Evolutionary conservation across 257 asterid genomes (phyloP).

Genomic region (Solanum chiquidenum): DNA sequence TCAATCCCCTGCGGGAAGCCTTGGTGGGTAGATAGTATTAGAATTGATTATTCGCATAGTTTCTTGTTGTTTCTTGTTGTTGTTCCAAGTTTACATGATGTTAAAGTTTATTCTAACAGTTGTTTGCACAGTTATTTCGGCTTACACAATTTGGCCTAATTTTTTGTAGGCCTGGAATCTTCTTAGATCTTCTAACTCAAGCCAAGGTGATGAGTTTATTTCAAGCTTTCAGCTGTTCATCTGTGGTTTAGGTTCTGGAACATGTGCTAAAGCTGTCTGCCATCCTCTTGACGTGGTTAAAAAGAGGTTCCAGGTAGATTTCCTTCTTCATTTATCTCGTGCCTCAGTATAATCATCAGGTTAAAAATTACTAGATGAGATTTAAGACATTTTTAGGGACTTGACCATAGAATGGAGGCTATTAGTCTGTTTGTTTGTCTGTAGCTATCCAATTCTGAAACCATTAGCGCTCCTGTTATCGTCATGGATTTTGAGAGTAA

Average conservation of each 20-base stretch:
- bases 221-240: constrained; percentile 78
- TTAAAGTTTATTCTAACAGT: background rate
- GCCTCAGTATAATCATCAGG: background rate
- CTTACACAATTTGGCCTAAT: background rate
- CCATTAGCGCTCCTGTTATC: background rate
- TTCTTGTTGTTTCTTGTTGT: background rate
- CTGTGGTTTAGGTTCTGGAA: constrained; percentile 90
- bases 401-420: background rate
- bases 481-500: background rate
- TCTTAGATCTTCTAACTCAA: constrained; percentile 17
- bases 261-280: constrained; percentile 76
- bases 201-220: constrained; percentile 17
- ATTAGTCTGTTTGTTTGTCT: background rate
- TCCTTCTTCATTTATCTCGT: background rate
- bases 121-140: background rate
- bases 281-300: constrained; percentile 98
- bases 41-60: background rate
- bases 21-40: background rate
- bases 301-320: constrained; percentile 89
- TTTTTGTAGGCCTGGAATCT: constrained; percentile 61
- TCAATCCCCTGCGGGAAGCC: background rate
- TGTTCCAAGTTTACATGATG: background rate
- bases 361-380: background rate
- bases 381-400: background rate
- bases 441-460: background rate